Evolutionary conservation across 2,329 filamentous ascomycete species (phyloP).

Genomic region (Colletotrichum sp.): DNA sequence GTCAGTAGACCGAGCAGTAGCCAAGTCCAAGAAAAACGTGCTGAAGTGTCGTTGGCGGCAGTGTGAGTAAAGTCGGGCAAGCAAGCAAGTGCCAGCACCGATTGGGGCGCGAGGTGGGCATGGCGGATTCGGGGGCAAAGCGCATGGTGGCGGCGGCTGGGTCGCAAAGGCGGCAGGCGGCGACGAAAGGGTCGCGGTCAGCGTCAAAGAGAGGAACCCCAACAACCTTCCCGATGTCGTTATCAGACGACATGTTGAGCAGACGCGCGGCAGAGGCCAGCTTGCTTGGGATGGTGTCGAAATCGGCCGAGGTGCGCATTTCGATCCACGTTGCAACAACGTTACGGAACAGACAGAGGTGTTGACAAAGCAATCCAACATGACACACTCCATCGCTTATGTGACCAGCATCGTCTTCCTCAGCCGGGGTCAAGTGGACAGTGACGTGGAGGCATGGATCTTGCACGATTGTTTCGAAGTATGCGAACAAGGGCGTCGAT

Average conservation of each 20-base stretch:
- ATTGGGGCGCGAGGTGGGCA: background rate
- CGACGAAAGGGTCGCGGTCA: background rate
- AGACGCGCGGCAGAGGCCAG: background rate
- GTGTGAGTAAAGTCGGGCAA: background rate
- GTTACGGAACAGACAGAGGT: background rate
- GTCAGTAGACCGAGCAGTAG: background rate
- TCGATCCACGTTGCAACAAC: background rate
- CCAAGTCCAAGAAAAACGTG: background rate
- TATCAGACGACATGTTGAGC: background rate
- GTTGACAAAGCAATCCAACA: background rate
- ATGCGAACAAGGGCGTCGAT: background rate
- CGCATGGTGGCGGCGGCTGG: background rate
- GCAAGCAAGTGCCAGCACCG: background rate
- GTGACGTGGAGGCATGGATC: background rate
- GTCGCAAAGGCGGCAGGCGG: background rate
- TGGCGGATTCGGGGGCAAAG: background rate
- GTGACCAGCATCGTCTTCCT: background rate
- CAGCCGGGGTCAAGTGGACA: background rate
- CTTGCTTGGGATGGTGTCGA: background rate
- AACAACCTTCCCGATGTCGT: background rate
- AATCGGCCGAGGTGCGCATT: background rate
- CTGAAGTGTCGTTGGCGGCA: background rate
- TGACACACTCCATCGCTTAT: no score
- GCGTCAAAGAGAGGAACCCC: background rate
- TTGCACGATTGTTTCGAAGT: background rate